These are phyloP conservation scores for Diaporthe aspalathi DNA, from an alignment of 2,329 filamentous ascomycete genomes.

Conservation along the genomic window DNA sequence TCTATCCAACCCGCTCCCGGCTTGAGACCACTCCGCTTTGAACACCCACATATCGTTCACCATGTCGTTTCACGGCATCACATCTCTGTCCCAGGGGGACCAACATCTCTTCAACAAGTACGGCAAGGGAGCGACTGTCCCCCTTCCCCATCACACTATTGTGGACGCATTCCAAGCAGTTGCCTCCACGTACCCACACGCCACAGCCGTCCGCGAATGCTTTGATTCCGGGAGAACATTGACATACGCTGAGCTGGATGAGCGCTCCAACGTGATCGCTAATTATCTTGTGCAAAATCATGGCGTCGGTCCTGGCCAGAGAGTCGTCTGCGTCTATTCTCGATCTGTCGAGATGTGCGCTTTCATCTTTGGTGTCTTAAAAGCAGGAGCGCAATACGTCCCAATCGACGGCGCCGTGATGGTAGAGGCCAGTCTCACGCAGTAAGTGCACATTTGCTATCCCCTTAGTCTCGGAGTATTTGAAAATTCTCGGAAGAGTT, in stretches of 20 bases:
- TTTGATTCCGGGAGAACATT: slow-evolving; percentile 48
- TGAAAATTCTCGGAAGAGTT: slow-evolving; percentile 42
- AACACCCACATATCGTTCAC: slow-evolving; percentile 17
- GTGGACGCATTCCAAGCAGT: slow-evolving; percentile 47
- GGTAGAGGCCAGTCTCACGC: slow-evolving; percentile 60
- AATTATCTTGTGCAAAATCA: slow-evolving; percentile 47
- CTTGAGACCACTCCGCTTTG: neutral
- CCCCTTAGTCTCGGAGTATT: slow-evolving; percentile 51
- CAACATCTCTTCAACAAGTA: slow-evolving; percentile 45
- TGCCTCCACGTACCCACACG: slow-evolving; percentile 51
- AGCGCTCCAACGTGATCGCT: slow-evolving; percentile 55
- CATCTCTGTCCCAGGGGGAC: slow-evolving; percentile 44
- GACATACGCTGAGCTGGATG: slow-evolving; percentile 59
- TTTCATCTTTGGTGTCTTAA: slow-evolving; percentile 66
- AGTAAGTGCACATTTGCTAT: slow-evolving; percentile 63
- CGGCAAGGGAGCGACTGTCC: slow-evolving; percentile 44
- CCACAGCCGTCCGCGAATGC: slow-evolving; percentile 52
- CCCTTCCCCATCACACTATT: slow-evolving; percentile 49
- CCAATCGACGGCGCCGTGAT: slow-evolving; percentile 68
- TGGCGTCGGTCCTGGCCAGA: slow-evolving; percentile 20
- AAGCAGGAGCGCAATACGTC: slow-evolving; percentile 69
- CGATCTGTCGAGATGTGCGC: slow-evolving; percentile 63
- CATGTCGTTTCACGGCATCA: slow-evolving; percentile 43
- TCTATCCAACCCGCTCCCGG: neutral
- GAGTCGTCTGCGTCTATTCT: slow-evolving; percentile 26